Evolutionary conservation across 495 filamentous ascomycete genomes (phyloP), one percentile per base, ranked within the genome.

Genomic region (Evansstolkia leycettana): DNA sequence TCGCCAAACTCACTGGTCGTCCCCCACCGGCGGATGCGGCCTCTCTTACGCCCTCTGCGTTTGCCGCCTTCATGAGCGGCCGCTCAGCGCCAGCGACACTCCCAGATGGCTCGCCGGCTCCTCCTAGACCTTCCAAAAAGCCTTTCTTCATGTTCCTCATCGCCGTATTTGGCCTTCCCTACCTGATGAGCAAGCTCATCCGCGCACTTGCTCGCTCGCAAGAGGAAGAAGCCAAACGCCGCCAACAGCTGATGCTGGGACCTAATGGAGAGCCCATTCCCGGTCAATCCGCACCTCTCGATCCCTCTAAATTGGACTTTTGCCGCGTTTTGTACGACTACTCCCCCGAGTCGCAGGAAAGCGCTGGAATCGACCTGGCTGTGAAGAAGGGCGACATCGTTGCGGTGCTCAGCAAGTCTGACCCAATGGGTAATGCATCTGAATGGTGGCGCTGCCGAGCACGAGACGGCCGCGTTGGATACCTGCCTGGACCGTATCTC

Each of bases 371-470:
- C 33, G 92, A 99, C 47, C 70, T 99, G 7, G 76, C 79, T 14
- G 92, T 93, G 17, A 87, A 82, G 64, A 95, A 94, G 65, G 89
- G 89, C 32, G 90, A 99, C 45, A 72, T 96, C 14, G 88, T 99
- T 13, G 90, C 90, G 25, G 87, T 99, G 5, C 68, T 99, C 33
- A 80, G 80, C 60, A 95, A 95, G 65, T 78, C 73, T 7, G 90
- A 99, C 52, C 89, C 90, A 1, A 72, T 86, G 57, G 92, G 92
- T 31, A 84, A 94, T 46, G 77, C 85, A 9, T 82, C 76, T 34
- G 87, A 96, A 52, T 99, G 90, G 90, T 99, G 90, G 90, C 76
- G 81, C 38, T 99, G 90, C 59, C 70, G 90, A 37, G 82, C 88
- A n/a, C 68, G 92, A 32, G 87, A 96, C 52, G 86, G 85, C 12